phyloP scores from a whole-genome alignment of 768 basidiomycete genomes.

The Tephrocybe sp. region DNA sequence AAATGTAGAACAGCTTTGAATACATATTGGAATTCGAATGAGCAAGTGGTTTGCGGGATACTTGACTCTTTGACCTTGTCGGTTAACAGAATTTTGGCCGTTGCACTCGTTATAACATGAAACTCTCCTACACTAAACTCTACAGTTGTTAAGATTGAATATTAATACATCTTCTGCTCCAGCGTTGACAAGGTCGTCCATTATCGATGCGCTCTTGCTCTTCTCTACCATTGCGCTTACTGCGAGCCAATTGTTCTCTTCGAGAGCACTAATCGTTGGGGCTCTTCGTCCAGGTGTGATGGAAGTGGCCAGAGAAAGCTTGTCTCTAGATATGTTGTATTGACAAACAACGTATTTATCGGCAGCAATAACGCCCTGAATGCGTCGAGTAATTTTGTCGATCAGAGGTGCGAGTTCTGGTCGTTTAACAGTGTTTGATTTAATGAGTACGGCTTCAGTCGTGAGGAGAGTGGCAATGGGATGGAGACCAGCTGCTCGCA shows the following conservation, averaged over 20 bases:
- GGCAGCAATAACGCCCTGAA: conserved; percentile 89
- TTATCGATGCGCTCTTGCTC: conserved; percentile 71
- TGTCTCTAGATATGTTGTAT: conserved; percentile 81
- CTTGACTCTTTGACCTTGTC: too few species aligned
- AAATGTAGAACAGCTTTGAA: conserved; percentile 10
- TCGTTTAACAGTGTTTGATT: conserved; percentile 62
- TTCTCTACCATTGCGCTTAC: conserved; percentile 93
- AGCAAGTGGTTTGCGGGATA: too few species aligned
- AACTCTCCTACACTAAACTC: conserved; percentile 54
- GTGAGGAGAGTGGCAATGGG: conserved; percentile 87
- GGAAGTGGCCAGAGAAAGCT: conserved; percentile 54
- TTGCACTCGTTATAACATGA: background rate
- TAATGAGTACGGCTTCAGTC: conserved; percentile 89
- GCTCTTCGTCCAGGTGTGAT: conserved; percentile 90
- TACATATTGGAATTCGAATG: too few species aligned
- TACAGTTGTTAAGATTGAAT: conserved; percentile 90
- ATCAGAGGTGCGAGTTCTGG: conserved; percentile 65
- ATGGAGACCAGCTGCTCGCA: conserved; percentile 96
- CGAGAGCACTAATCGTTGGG: conserved; percentile 84
- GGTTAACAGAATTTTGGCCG: too few species aligned
- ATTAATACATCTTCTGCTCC: conserved; percentile 93
- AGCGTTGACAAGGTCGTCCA: conserved; percentile 80
- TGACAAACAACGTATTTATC: conserved; percentile 85
- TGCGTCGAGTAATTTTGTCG: conserved; percentile 77
- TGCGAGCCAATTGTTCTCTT: conserved; percentile 84